These are phyloP conservation scores for Nannochloris sp. DNA, from an alignment of 139 green algal species.

Conservation along the genomic window DNA sequence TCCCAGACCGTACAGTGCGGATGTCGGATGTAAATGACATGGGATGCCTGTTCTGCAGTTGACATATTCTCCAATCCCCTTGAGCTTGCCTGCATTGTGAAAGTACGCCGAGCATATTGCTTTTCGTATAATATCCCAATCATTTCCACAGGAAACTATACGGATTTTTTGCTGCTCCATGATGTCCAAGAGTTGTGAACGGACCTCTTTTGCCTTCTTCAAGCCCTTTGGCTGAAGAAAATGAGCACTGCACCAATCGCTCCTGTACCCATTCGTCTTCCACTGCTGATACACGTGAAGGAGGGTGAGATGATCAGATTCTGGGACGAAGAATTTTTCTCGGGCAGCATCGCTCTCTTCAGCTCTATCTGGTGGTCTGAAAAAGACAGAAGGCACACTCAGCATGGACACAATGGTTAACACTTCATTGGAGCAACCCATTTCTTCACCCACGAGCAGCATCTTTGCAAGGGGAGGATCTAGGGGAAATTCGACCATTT, in stretches of 20 bases:
- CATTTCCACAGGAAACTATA: conserved; percentile 53
- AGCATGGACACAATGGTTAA: conserved; percentile 91
- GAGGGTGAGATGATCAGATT: conserved; percentile 97
- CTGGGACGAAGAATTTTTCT: conserved; percentile 99
- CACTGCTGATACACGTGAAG: conserved; percentile 98
- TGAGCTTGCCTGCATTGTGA: conserved; percentile 90
- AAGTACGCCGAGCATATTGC: conserved; percentile 97
- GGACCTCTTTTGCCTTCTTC: conserved; percentile 78
- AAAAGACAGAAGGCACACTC: conserved; percentile 88
- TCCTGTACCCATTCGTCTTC: conserved; percentile 85
- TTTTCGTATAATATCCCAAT: conserved; percentile 93
- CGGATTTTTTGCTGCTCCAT: conserved; percentile 83
- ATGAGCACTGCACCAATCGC: conserved; percentile 88
- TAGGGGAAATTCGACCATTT: conserved; percentile 98
- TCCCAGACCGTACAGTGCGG: conserved; percentile 86
- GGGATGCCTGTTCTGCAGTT: conserved; percentile 81
- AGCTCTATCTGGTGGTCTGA: conserved; percentile 69
- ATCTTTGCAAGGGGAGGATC: conserved; percentile 92
- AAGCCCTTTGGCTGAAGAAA: conserved; percentile 86
- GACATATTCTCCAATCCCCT: conserved; percentile 88
- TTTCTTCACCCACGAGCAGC: conserved; percentile 70
- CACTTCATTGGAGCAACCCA: conserved; percentile 64
- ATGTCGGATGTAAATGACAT: conserved; percentile 82
- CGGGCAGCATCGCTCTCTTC: conserved; percentile 92
- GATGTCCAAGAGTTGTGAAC: conserved; percentile 89